Conservation (phyloP, 148 eudicot genomes). For the Amaranthus palmeri region DNA sequence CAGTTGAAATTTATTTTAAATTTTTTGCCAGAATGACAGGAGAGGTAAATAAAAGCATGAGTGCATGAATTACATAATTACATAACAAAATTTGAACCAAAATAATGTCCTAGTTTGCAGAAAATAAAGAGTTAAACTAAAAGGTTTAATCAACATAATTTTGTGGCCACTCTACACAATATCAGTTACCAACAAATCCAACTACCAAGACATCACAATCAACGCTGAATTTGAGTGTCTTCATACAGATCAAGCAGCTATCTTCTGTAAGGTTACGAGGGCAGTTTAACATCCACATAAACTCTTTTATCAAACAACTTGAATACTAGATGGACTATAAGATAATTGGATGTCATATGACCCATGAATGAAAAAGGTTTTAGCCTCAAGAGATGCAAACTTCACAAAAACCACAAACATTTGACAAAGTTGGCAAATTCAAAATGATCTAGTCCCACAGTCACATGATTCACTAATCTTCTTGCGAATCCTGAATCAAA, state of each 20-base stretch:
- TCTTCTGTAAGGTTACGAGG: neutral
- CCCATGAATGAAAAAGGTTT: neutral
- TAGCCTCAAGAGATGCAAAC: neutral
- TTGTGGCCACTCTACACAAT: neutral
- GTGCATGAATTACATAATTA: too few relatives aligned
- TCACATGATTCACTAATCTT: too few relatives aligned
- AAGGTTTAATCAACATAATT: neutral
- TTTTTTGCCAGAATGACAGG: too few relatives aligned
- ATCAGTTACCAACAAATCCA: neutral
- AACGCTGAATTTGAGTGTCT: neutral
- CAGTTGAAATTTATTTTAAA: too few relatives aligned
- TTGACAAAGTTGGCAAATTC: neutral
- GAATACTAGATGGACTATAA: too few relatives aligned
- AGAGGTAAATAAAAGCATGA: too few relatives aligned
- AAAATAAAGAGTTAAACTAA: neutral
- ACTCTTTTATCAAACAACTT: neutral
- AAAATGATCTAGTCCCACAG: neutral
- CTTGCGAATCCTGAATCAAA: too few relatives aligned
- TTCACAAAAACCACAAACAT: constrained; percentile 4
- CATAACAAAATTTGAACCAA: too few relatives aligned
- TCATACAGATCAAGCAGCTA: neutral
- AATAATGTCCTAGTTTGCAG: constrained; percentile 1
- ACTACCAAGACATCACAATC: neutral
- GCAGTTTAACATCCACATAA: neutral
- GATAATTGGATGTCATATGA: neutral